Percentiles rank a stretch among this genome's conserved stretches.
These are phyloP conservation scores for Colletotrichum sp. DNA, from an alignment of 2,329 filamentous ascomycete genomes.

Conservation along the genomic window DNA sequence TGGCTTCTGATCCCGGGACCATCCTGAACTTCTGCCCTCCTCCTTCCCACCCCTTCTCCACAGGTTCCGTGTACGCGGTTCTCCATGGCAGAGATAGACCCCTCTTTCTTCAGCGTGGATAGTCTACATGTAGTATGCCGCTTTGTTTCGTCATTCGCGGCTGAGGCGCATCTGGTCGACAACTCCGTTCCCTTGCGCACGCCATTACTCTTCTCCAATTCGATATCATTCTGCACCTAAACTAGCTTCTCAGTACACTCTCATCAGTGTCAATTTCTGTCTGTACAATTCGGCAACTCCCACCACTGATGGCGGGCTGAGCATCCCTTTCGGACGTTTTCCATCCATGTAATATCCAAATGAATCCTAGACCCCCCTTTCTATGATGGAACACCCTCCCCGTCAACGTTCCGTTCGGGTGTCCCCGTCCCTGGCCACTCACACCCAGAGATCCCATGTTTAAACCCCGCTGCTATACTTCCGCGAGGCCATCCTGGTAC, in stretches of 20 bases:
- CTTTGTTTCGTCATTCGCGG: background rate
- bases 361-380: background rate
- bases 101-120: conserved; percentile 9
- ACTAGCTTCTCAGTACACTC: background rate
- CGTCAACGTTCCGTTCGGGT: background rate
- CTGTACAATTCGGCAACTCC: background rate
- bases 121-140: background rate
- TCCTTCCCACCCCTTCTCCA: background rate
- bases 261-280: background rate
- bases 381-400: background rate
- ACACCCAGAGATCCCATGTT: background rate
- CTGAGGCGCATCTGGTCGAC: background rate
- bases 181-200: background rate
- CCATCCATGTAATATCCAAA: background rate
- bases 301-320: background rate
- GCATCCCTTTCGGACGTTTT: background rate
- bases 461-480: background rate
- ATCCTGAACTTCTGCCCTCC: background rate
- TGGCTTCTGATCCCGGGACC: background rate
- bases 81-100: background rate
- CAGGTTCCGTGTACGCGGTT: background rate
- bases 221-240: background rate
- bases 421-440: background rate
- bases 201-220: background rate
- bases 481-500: background rate